Percentiles rank a stretch among this genome's conserved stretches.
These are phyloP conservation scores for Penicillium olsonii DNA, from an alignment of 2,329 filamentous ascomycete species.

Conservation along the genomic window DNA sequence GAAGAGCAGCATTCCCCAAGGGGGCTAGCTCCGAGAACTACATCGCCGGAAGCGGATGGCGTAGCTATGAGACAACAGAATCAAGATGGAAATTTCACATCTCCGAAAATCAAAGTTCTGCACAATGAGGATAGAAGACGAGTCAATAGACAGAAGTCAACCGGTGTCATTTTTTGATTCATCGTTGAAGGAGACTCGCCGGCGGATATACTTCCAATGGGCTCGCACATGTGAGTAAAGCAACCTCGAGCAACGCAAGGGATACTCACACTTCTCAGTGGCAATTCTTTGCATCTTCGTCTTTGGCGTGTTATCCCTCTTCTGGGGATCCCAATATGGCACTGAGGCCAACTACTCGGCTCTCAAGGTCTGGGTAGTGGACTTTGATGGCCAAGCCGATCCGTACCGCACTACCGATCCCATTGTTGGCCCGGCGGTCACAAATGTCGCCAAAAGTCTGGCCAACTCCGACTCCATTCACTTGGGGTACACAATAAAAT, in stretches of 20 bases:
- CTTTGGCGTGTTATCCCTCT: slow-evolving; percentile 58
- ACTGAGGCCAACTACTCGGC: slow-evolving; percentile 51
- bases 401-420: slow-evolving; percentile 54
- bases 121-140: background rate
- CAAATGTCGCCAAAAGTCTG: slow-evolving; percentile 48
- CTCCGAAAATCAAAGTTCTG: background rate
- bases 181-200: slow-evolving; percentile 23
- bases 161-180: slow-evolving; percentile 32
- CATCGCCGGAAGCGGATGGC: slow-evolving; percentile 12
- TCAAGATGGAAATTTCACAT: background rate
- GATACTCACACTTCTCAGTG: slow-evolving; percentile 17
- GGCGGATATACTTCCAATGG: slow-evolving; percentile 25
- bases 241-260: background rate
- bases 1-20: slow-evolving; percentile 2
- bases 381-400: slow-evolving; percentile 60
- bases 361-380: slow-evolving; percentile 60
- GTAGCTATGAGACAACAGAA: background rate
- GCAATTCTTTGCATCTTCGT: slow-evolving; percentile 57
- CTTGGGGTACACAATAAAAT: slow-evolving; percentile 54
- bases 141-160: background rate
- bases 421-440: slow-evolving; percentile 59
- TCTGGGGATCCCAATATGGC: slow-evolving; percentile 61
- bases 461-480: slow-evolving; percentile 41
- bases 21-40: slow-evolving; percentile 5
- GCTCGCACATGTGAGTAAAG: slow-evolving; percentile 23